Conservation (phyloP, 768 basidiomycete species). For the Bullera alba region DNA sequence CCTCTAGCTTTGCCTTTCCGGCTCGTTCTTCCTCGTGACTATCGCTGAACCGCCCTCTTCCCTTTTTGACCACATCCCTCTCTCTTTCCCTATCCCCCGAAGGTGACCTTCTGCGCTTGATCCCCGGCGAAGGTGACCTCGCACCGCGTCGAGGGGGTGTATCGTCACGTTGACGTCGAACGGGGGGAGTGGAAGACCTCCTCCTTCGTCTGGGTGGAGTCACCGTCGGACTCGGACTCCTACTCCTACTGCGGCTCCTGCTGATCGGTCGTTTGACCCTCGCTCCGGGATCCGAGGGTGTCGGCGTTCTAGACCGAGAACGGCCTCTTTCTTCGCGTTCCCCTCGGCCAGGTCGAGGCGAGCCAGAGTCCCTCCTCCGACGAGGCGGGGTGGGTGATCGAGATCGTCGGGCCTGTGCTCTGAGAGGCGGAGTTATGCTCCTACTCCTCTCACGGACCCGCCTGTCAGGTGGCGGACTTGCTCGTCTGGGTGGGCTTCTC, state of each 20-base stretch:
- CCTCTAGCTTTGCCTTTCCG: slow-evolving; percentile 25
- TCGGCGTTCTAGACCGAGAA: slow-evolving; percentile 16
- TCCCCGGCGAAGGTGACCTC: slow-evolving; percentile 7
- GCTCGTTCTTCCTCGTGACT: slow-evolving; percentile 8
- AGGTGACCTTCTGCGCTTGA: slow-evolving; percentile 1
- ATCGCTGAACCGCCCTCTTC: slow-evolving; percentile 15
- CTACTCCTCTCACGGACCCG: no score
- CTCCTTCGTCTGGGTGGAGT: slow-evolving; percentile 14
- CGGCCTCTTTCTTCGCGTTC: slow-evolving; percentile 13
- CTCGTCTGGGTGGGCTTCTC: slow-evolving; percentile 1
- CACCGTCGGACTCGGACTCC: slow-evolving; percentile 16
- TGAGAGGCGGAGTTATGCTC: not conserved
- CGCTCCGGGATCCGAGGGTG: slow-evolving; percentile 4
- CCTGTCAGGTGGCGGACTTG: no score
- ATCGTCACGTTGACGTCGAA: slow-evolving; percentile 4
- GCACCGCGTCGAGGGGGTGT: slow-evolving; percentile 4
- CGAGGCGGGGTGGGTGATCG: slow-evolving; percentile 17
- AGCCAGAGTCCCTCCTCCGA: slow-evolving; percentile 3
- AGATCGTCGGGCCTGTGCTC: slow-evolving; percentile 2
- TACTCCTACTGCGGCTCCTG: not conserved
- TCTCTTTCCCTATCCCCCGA: slow-evolving; percentile 3
- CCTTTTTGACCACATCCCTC: slow-evolving; percentile 10
- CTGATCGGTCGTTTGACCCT: not conserved
- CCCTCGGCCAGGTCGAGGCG: slow-evolving; percentile 5
- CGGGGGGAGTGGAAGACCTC: slow-evolving; percentile 6